These are phyloP conservation scores for Rhizopogon vesiculosus DNA, from an alignment of 768 basidiomycete species.

Conservation along the genomic window DNA sequence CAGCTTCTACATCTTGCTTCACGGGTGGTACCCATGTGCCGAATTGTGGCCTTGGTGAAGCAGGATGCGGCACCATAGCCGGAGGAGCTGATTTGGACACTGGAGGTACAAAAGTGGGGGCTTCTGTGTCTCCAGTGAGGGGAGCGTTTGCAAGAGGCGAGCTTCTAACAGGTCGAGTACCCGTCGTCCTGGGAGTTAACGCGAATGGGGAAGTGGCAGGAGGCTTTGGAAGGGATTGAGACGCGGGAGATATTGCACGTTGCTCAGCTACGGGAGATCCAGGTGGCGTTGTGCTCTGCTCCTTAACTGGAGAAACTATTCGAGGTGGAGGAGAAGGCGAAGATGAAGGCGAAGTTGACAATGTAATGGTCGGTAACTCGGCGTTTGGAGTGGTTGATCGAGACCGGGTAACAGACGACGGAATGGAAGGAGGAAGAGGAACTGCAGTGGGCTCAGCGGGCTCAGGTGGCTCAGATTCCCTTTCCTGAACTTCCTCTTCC, in stretches of 20 bases:
- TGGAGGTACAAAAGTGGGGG: constrained; percentile 8
- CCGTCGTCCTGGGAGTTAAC: constrained; percentile 49
- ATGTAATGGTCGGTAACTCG: constrained; percentile 38
- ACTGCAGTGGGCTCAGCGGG: constrained; percentile 6
- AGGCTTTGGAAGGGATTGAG: constrained; percentile 12
- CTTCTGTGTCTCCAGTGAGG: constrained; percentile 39
- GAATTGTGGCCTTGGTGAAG: constrained; percentile 35
- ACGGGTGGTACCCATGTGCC: constrained; percentile 26
- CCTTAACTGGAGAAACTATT: constrained; percentile 27
- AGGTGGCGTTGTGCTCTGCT: constrained; percentile 58
- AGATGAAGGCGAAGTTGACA: constrained; percentile 18
- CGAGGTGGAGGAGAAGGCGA: constrained; percentile 24
- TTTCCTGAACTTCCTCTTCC: constrained; percentile 8
- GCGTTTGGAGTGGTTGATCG: constrained; percentile 57
- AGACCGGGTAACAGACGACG: constrained; percentile 42
- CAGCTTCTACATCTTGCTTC: constrained; percentile 17
- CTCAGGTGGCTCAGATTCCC: constrained; percentile 15
- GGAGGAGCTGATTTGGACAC: constrained; percentile 17
- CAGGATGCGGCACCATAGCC: constrained; percentile 29
- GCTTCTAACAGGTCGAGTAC: constrained; percentile 62
- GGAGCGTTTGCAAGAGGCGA: constrained; percentile 66
- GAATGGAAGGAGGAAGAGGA: constrained; percentile 20
- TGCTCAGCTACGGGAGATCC: constrained; percentile 51
- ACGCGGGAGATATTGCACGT: constrained; percentile 8
- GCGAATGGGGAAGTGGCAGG: constrained; percentile 35